phyloP scores from a whole-genome alignment of 2,329 filamentous ascomycete species.

The Alternaria solani region DNA sequence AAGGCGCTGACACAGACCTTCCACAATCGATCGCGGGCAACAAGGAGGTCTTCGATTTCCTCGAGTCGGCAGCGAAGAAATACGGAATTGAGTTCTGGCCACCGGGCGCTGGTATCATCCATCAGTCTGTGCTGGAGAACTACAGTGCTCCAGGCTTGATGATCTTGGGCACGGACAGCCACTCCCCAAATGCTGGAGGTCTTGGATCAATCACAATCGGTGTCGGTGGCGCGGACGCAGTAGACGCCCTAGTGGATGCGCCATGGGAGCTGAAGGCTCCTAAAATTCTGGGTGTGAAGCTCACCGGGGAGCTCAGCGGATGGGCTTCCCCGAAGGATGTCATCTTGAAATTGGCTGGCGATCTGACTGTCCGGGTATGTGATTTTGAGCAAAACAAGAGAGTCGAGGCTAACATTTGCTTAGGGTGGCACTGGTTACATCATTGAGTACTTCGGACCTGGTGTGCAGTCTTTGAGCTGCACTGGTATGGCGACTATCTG shows the following conservation, averaged over 20 bases:
- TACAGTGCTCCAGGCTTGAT: slow-evolving; percentile 96
- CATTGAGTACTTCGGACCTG: slow-evolving; percentile 92
- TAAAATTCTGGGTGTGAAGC: slow-evolving; percentile 83
- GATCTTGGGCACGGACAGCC: slow-evolving; percentile 98
- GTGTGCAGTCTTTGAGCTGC: slow-evolving; percentile 85
- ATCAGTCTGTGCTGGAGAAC: slow-evolving; percentile 97
- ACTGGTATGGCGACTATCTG: slow-evolving; percentile 93
- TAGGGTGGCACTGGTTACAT: slow-evolving; percentile 89
- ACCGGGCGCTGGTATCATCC: slow-evolving; percentile 62
- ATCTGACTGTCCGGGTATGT: slow-evolving; percentile 78
- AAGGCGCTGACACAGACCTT: slow-evolving; percentile 86
- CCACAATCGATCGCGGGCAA: slow-evolving; percentile 87
- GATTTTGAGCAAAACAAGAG: background rate
- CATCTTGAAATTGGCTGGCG: slow-evolving; percentile 87
- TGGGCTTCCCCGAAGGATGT: slow-evolving; percentile 97
- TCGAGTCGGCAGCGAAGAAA: slow-evolving; percentile 77
- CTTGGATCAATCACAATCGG: slow-evolving; percentile 94
- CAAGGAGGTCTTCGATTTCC: slow-evolving; percentile 96
- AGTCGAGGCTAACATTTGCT: slow-evolving; percentile 21
- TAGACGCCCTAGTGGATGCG: slow-evolving; percentile 93
- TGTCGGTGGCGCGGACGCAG: slow-evolving; percentile 95
- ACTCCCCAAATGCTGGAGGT: slow-evolving; percentile 97
- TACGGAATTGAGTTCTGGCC: slow-evolving; percentile 58
- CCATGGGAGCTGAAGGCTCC: slow-evolving; percentile 98
- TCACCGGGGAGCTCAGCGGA: slow-evolving; percentile 82